Percentiles rank a stretch among this genome's conserved stretches.
phyloP scores from a whole-genome alignment of 2,329 filamentous ascomycete species.

The Ascochyta koolunga region DNA sequence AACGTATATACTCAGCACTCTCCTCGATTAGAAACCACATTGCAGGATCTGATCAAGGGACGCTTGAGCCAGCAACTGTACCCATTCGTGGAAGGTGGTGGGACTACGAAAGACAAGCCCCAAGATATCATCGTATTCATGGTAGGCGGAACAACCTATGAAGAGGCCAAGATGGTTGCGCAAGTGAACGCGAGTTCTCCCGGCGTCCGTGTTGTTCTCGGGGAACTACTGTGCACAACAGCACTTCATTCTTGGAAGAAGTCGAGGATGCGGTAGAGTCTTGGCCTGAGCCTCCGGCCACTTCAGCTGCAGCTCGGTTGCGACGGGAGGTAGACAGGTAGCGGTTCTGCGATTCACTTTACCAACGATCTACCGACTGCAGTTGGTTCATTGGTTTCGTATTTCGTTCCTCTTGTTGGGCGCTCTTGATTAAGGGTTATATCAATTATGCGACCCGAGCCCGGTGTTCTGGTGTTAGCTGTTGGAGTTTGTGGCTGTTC shows the following conservation, averaged over 20 bases:
- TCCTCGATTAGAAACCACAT: conserved; percentile 80
- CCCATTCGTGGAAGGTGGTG: conserved; percentile 89
- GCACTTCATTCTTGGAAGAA: conserved; percentile 85
- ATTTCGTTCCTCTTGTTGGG: neutral
- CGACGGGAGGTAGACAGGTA: conserved; percentile 65
- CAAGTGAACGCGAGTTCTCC: conserved; percentile 90
- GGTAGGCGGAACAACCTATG: conserved; percentile 90
- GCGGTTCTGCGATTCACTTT: neutral
- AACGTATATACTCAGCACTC: conserved; percentile 99
- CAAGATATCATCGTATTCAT: conserved; percentile 97
- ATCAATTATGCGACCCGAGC: neutral
- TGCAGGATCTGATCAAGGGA: conserved; percentile 94
- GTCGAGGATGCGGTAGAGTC: conserved; percentile 84
- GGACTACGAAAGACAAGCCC: conserved; percentile 88
- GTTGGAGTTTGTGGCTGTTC: conserved; percentile 5
- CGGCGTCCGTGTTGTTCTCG: conserved; percentile 85
- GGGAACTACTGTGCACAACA: conserved; percentile 91
- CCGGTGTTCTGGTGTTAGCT: conserved; percentile 10
- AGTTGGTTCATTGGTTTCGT: neutral
- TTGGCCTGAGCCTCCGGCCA: conserved; percentile 71
- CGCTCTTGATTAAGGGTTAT: neutral
- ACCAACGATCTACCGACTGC: neutral
- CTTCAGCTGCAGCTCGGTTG: conserved; percentile 65
- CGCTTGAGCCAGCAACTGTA: conserved; percentile 84
- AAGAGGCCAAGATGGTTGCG: conserved; percentile 96